Evolutionary conservation across 2,329 filamentous ascomycete species (phyloP).

Genomic region (Orbilia brochopaga): DNA sequence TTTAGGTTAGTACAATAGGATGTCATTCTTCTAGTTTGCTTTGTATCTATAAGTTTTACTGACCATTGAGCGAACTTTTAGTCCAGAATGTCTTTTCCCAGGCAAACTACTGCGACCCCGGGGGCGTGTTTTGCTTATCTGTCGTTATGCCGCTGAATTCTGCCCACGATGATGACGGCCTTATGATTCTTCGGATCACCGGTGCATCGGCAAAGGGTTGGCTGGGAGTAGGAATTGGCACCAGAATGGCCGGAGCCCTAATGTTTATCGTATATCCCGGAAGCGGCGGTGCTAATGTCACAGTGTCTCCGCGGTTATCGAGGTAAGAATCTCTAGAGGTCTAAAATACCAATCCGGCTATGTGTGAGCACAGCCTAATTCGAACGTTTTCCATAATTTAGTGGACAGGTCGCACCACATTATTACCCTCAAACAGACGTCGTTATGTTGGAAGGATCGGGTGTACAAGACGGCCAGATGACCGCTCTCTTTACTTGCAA

Average conservation of each 20-base stretch:
- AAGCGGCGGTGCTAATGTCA: conserved; percentile 56
- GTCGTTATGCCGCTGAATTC: conserved; percentile 36
- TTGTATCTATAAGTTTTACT: not conserved
- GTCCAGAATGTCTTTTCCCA: conserved; percentile 33
- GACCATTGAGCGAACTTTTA: not conserved
- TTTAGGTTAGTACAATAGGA: conserved; percentile 18
- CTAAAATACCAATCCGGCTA: not conserved
- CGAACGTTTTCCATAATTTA: not conserved
- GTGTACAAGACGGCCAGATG: conserved; percentile 51
- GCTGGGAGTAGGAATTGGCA: conserved; percentile 60
- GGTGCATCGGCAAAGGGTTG: conserved; percentile 56
- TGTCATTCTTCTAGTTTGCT: not conserved
- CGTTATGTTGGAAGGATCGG: conserved; percentile 52
- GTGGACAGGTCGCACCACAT: conserved; percentile 39
- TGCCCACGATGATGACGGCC: conserved; percentile 36
- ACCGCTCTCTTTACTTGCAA: conserved; percentile 57
- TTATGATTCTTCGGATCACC: conserved; percentile 52
- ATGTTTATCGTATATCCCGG: conserved; percentile 61
- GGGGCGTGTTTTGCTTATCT: conserved; percentile 37
- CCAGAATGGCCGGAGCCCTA: conserved; percentile 59
- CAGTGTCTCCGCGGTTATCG: conserved; percentile 52
- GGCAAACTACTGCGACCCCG: conserved; percentile 42
- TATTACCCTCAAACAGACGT: conserved; percentile 48
- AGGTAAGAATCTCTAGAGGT: conserved; percentile 4
- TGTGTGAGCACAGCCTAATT: not conserved